Evolutionary conservation across 1,139 yeast genomes (phyloP).

Genomic region (Candida anutae): DNA sequence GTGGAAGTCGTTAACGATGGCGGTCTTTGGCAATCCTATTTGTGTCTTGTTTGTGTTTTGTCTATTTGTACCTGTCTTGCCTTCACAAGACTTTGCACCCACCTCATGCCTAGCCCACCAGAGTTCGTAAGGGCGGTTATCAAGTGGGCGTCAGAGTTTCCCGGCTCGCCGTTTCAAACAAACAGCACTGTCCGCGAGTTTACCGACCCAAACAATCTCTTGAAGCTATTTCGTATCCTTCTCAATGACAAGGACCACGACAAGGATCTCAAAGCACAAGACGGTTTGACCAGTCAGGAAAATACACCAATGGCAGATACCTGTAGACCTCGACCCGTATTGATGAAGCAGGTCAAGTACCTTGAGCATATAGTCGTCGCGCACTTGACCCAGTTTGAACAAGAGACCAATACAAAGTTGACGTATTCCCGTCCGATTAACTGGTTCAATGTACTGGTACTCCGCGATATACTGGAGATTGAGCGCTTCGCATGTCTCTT

Average conservation of each 20-base stretch:
- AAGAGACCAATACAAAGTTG: no score
- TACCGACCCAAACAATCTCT: conserved; percentile 10
- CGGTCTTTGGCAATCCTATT: no score
- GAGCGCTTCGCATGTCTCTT: conserved; percentile 12
- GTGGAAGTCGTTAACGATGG: no score
- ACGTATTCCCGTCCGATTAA: no score
- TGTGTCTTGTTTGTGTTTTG: no score
- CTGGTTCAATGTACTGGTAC: conserved; percentile 4
- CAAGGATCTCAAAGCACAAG: neutral
- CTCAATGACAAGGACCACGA: conserved; percentile 11
- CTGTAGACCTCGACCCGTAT: no score
- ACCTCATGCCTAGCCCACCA: no score
- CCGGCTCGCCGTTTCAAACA: conserved; percentile 11
- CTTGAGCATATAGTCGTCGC: neutral
- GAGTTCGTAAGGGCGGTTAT: conserved; percentile 12
- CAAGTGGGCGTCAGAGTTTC: conserved; percentile 20
- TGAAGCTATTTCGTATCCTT: conserved; percentile 8
- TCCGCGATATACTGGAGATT: conserved; percentile 11
- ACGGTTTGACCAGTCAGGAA: neutral
- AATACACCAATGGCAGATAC: no score
- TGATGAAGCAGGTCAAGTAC: neutral
- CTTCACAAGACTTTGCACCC: no score
- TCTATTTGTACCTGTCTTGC: no score
- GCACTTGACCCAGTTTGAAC: neutral
- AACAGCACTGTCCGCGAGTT: conserved; percentile 7